Conservation (phyloP, 83 land plant species). For the Thuja plicata region DNA sequence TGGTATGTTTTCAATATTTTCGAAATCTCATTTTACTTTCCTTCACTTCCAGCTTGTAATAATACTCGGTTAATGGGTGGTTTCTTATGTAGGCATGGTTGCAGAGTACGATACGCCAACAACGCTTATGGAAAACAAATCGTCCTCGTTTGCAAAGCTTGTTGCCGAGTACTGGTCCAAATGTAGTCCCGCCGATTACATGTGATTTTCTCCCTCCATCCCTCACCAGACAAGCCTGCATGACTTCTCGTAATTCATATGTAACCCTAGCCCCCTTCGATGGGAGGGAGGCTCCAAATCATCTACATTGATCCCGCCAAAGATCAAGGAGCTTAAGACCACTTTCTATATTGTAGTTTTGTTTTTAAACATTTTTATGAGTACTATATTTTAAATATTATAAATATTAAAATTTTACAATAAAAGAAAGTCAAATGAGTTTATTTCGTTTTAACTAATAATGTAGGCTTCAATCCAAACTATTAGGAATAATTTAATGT, state of each 20-base stretch:
- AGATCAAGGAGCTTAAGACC: background rate
- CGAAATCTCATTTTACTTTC: background rate
- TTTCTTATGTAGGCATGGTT: constrained; percentile 30
- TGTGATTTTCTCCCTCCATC: background rate
- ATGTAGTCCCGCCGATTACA: background rate
- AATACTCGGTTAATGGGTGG: background rate
- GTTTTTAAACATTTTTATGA: too few species aligned
- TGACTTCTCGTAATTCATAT: too few species aligned
- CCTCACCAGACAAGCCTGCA: background rate
- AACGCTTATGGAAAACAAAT: constrained; percentile 35
- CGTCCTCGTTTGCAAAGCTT: constrained; percentile 49
- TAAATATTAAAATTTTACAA: too few species aligned
- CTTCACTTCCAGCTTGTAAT: background rate
- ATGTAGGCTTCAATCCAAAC: too few species aligned
- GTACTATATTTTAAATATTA: too few species aligned
- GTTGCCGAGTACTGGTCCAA: constrained; percentile 56
- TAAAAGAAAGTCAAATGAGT: too few species aligned
- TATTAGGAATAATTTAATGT: too few species aligned
- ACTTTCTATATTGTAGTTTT: too few species aligned
- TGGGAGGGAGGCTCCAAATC: too few species aligned
- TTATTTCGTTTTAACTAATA: too few species aligned
- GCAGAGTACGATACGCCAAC: constrained; percentile 53
- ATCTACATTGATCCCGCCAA: background rate
- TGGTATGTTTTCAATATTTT: constrained; percentile 31
- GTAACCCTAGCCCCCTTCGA: too few species aligned